Base-by-base conservation (phyloP, 148 eudicot species). In the Chenopodium suecicum region DNA sequence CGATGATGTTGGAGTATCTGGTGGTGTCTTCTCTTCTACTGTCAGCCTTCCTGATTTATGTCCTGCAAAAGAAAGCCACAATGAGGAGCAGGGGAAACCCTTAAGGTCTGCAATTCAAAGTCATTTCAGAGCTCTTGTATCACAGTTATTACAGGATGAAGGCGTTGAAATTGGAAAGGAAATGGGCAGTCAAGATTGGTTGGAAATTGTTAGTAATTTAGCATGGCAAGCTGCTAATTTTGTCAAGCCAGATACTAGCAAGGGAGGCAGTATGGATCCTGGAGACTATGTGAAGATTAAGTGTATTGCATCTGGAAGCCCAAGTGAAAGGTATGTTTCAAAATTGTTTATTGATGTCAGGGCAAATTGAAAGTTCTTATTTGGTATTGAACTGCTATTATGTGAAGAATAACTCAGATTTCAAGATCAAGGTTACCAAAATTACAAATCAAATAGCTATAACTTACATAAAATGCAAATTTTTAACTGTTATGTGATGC, bases 181-280 rank as follows among this genome's bases (percentile, higher is more conserved):
- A 46, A 80, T 74, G 54, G 85, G 81, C 69, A 22, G 66, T 82
- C 89, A 88, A 48, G 85, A 90, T 78, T 94, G 99, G 99, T 90
- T 94, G 79, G 94, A 90, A 56, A 86, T 94, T 82, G 83, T 94
- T 78, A 92, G 93, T 73, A 63, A 79, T 73, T 84, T 96, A 78
- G 91, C 99, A 60, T 96, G 99, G 99, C 97, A 94, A 87, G 99
- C 98, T 78, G 99, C 98, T 76, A 96, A 91, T 75, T 96, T 82
- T 86, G 91, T 96, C 70, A 91, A 90, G 88, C 99, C 99, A 41
- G 95, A 96, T 84, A 94, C 97, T 66, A 94, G 90, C 84, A 87
- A 81, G 87, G 99, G 99, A 66, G 99, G 99, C 76, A 96, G 98
- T 86, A 96, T 96, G 99, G 99, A 94, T 88, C 99, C 99, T 12